Conservation (phyloP, 371 early-diverging fungal genomes). For the Neoconidiobolus thromboides region DNA sequence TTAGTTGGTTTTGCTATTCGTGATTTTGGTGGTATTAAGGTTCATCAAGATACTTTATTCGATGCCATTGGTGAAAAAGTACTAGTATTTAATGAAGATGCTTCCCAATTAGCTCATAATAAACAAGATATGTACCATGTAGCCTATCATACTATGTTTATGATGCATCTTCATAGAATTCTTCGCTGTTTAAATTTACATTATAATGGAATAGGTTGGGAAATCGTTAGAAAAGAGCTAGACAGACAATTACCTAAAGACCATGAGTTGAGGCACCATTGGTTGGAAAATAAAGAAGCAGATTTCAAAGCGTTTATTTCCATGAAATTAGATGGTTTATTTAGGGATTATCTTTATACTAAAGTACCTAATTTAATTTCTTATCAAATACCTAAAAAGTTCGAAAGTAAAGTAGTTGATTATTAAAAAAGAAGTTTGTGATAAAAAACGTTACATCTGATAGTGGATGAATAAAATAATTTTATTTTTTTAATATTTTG, state of each 20-base stretch:
- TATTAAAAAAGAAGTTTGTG: too few relatives aligned
- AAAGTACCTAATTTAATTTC: slow-evolving; percentile 2
- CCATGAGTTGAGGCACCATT: slow-evolving; percentile 19
- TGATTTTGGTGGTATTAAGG: slow-evolving; percentile 57
- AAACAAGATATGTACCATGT: slow-evolving; percentile 20
- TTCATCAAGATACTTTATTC: slow-evolving; percentile 29
- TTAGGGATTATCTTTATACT: slow-evolving; percentile 20
- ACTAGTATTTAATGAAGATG: slow-evolving; percentile 34
- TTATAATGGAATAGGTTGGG: slow-evolving; percentile 44
- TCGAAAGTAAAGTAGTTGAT: too few relatives aligned
- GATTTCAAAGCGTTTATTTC: slow-evolving; percentile 38
- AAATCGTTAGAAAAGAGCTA: slow-evolving; percentile 27
- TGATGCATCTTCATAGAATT: slow-evolving; percentile 41
- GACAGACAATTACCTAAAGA: slow-evolving; percentile 23
- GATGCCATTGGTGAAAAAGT: slow-evolving; percentile 20
- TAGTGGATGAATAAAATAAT: too few relatives aligned
- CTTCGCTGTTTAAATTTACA: slow-evolving; percentile 42
- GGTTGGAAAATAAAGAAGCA: slow-evolving; percentile 20
- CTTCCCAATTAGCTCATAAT: slow-evolving; percentile 24
- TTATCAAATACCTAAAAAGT: slow-evolving; percentile 6
- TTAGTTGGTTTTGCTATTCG: slow-evolving; percentile 46
- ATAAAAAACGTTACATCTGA: too few relatives aligned
- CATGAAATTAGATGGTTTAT: slow-evolving; percentile 50
- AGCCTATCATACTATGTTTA: slow-evolving; percentile 43
- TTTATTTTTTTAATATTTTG: too few relatives aligned